Conservation (phyloP, 345 rosid genomes). For the Acer saccharum region DNA sequence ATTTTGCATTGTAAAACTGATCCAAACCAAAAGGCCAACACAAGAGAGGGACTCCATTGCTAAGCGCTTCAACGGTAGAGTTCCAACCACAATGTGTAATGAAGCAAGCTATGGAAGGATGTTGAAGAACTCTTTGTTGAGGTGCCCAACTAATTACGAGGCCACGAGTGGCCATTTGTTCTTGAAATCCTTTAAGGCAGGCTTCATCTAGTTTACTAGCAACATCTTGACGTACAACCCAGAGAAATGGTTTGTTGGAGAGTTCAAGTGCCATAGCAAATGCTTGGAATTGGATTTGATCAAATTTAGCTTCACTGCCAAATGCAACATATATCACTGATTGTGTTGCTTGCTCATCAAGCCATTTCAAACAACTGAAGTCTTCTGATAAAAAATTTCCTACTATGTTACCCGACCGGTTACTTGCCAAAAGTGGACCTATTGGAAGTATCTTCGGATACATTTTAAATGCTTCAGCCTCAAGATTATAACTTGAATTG, state of each 20-base stretch:
- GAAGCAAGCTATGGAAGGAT: conserved; percentile 42
- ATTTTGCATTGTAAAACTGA: conserved; percentile 40
- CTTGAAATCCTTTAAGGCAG: conserved; percentile 15
- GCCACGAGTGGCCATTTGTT: neutral
- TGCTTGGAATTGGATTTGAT: conserved; percentile 26
- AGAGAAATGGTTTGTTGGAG: conserved; percentile 16
- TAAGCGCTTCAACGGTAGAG: conserved; percentile 54
- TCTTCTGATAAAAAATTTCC: conserved; percentile 39
- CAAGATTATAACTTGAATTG: conserved; percentile 33
- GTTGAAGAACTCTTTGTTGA: conserved; percentile 36
- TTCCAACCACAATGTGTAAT: conserved; percentile 70
- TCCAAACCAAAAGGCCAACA: conserved; percentile 57
- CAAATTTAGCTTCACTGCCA: conserved; percentile 31
- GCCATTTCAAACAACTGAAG: conserved; percentile 33
- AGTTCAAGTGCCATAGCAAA: conserved; percentile 40
- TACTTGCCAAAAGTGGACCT: conserved; percentile 28
- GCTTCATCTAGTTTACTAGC: conserved; percentile 2
- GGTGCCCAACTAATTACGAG: conserved; percentile 44
- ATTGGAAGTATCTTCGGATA: conserved; percentile 17
- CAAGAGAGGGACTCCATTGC: conserved; percentile 54
- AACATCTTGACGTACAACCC: conserved; percentile 16
- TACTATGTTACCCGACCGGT: neutral
- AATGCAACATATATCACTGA: conserved; percentile 45
- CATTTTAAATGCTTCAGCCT: conserved; percentile 26
- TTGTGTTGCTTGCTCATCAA: conserved; percentile 31